Percentiles rank a stretch among this genome's conserved stretches.
Evolutionary conservation across 768 basidiomycete species (phyloP).

Genomic region (Boletus sp.): DNA sequence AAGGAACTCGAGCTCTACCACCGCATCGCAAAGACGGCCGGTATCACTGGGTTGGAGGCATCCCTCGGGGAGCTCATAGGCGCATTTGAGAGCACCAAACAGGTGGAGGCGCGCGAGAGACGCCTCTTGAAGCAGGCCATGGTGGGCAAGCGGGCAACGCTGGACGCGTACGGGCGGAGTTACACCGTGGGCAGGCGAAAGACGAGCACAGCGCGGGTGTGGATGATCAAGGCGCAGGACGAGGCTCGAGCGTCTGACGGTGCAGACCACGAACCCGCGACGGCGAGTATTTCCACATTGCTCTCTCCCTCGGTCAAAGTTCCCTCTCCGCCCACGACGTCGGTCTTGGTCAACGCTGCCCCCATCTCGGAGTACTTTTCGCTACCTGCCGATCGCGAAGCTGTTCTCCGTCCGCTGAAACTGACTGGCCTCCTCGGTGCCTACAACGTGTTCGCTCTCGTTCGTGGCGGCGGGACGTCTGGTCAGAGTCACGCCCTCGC

Average conservation of each 20-base stretch:
- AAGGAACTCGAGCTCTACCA: slow-evolving; percentile 64
- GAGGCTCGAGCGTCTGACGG: slow-evolving; percentile 32
- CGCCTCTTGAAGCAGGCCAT: slow-evolving; percentile 22
- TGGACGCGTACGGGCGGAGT: slow-evolving; percentile 80
- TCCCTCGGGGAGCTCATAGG: slow-evolving; percentile 56
- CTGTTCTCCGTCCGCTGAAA: slow-evolving; percentile 78
- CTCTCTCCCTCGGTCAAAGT: slow-evolving; percentile 18
- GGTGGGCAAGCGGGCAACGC: slow-evolving; percentile 52
- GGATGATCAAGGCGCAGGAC: slow-evolving; percentile 71
- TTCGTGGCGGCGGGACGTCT: slow-evolving; percentile 84
- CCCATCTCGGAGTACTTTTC: slow-evolving; percentile 80
- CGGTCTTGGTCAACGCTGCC: slow-evolving; percentile 81
- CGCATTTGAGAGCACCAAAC: slow-evolving; percentile 65
- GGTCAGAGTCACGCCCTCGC: slow-evolving; percentile 90
- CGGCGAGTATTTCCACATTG: slow-evolving; percentile 12
- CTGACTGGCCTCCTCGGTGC: slow-evolving; percentile 80
- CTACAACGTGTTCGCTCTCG: slow-evolving; percentile 74
- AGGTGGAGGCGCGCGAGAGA: slow-evolving; percentile 40
- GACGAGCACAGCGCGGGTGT: slow-evolving; percentile 85
- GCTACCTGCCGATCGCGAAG: slow-evolving; percentile 71
- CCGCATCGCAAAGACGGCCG: slow-evolving; percentile 21
- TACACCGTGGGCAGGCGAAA: slow-evolving; percentile 86
- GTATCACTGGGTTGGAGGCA: slow-evolving; percentile 49
- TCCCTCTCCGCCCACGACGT: slow-evolving; percentile 47
- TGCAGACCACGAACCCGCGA: background rate